These are phyloP conservation scores for Cardamine occulta DNA, from an alignment of 345 rosid species.

Conservation along the genomic window DNA sequence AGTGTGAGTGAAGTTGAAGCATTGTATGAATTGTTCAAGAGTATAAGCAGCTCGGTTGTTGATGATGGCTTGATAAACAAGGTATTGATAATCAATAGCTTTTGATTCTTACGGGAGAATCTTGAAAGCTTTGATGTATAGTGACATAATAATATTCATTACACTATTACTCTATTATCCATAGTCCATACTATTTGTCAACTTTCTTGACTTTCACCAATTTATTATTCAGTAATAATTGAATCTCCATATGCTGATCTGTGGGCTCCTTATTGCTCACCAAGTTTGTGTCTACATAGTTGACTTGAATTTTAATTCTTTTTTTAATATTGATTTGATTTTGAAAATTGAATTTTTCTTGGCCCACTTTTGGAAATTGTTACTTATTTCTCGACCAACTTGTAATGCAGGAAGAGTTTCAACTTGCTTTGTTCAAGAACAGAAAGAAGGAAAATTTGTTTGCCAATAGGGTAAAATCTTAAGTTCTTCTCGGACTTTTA, in stretches of 20 bases:
- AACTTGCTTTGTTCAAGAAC: conserved; percentile 90
- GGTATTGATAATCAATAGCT: conserved; percentile 49
- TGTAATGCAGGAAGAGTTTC: conserved; percentile 89
- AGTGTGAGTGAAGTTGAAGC: conserved; percentile 98
- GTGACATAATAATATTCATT: conserved; percentile 27
- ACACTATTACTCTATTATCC: conserved; percentile 16
- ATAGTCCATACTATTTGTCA: conserved; percentile 20
- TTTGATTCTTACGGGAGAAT: conserved; percentile 22
- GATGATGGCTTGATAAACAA: conserved; percentile 96
- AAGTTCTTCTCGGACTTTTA: neutral
- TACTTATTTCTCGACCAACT: conserved; percentile 38
- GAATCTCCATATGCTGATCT: conserved; percentile 33
- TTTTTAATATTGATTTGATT: neutral
- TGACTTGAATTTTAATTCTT: conserved; percentile 33
- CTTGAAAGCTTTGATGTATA: conserved; percentile 31
- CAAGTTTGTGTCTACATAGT: conserved; percentile 33
- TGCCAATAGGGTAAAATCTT: conserved; percentile 76
- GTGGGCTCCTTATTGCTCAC: conserved; percentile 40
- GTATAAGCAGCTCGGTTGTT: conserved; percentile 86
- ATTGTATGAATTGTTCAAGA: conserved; percentile 84
- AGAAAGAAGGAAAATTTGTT: conserved; percentile 91
- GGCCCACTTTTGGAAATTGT: conserved; percentile 43
- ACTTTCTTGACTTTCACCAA: conserved; percentile 39
- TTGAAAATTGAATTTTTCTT: conserved; percentile 22
- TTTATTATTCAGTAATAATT: conserved; percentile 32